These are phyloP conservation scores for Omphalotus guepiniiformis DNA, from an alignment of 768 basidiomycete genomes.

Conservation along the genomic window DNA sequence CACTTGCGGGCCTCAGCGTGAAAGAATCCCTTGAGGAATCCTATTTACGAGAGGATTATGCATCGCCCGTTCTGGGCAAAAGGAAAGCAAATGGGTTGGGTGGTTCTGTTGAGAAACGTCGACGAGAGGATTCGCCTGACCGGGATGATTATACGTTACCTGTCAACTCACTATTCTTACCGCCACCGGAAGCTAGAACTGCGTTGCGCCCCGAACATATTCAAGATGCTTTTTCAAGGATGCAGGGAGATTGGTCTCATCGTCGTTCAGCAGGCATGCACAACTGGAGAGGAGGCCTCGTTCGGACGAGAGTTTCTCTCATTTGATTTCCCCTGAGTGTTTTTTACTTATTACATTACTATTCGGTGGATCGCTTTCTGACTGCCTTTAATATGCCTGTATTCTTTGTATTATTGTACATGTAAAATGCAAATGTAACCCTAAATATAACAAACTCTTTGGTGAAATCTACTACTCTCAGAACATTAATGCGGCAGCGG, in stretches of 20 bases:
- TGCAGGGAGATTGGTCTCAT: constrained; percentile 85
- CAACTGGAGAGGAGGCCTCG: constrained; percentile 85
- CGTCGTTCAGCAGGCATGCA: constrained; percentile 80
- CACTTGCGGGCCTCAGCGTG: constrained; percentile 81
- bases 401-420: no score
- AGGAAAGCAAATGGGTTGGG: constrained; percentile 50
- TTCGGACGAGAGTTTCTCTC: constrained; percentile 74
- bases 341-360: constrained; percentile 10
- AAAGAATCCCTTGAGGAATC: constrained; percentile 77
- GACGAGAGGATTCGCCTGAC: constrained; percentile 59
- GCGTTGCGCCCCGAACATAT: constrained; percentile 82
- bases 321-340: no score
- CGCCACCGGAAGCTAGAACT: constrained; percentile 76
- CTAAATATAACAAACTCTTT: no score
- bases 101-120: constrained; percentile 46
- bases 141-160: constrained; percentile 64
- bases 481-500: constrained; percentile 87
- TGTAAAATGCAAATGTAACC: no score
- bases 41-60: constrained; percentile 60
- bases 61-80: constrained; percentile 64
- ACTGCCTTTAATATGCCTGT: no score
- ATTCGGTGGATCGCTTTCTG: no score
- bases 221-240: constrained; percentile 84
- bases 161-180: constrained; percentile 71
- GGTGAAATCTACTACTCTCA: no score